Evolutionary conservation across 495 filamentous ascomycete species (phyloP).

Genomic region (Penicillium pancosmium): DNA sequence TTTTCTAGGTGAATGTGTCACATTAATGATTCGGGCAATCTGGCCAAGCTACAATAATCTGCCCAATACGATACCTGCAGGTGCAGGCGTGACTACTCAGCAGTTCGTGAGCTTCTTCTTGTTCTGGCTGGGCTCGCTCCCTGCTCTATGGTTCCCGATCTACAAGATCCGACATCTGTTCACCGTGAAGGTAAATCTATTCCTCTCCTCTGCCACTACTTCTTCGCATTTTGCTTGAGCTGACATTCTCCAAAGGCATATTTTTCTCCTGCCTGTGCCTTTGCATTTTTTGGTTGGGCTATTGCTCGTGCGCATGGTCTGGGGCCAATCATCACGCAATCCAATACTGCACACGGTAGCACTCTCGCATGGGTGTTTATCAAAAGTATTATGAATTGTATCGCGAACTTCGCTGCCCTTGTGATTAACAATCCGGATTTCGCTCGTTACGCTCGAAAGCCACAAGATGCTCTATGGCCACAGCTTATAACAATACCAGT

Average conservation of each 20-base stretch:
- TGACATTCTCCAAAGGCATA: constrained; percentile 45
- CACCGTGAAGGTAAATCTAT: constrained; percentile 64
- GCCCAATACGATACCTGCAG: constrained; percentile 63
- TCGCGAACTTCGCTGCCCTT: constrained; percentile 88
- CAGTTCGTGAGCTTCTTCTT: constrained; percentile 77
- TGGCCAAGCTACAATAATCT: constrained; percentile 67
- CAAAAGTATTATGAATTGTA: constrained; percentile 79
- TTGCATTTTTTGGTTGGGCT: constrained; percentile 87
- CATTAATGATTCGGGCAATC: constrained; percentile 76
- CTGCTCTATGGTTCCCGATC: constrained; percentile 71
- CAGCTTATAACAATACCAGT: constrained; percentile 82
- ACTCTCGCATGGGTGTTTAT: constrained; percentile 78
- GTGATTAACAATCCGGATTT: constrained; percentile 83
- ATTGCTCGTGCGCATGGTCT: constrained; percentile 77
- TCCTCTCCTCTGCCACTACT: too few species aligned
- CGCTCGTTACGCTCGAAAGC: constrained; percentile 76
- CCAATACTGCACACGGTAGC: constrained; percentile 60
- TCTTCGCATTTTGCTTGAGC: too few species aligned
- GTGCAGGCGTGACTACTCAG: constrained; percentile 70
- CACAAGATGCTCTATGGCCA: constrained; percentile 79
- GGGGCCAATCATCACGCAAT: constrained; percentile 79
- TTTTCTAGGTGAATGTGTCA: constrained; percentile 63
- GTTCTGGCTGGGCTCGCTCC: constrained; percentile 68
- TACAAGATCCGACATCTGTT: constrained; percentile 76
- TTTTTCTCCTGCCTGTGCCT: constrained; percentile 75